Conservation (phyloP, 2,329 filamentous ascomycete species). For the Pseudogymnoascus destructans region DNA sequence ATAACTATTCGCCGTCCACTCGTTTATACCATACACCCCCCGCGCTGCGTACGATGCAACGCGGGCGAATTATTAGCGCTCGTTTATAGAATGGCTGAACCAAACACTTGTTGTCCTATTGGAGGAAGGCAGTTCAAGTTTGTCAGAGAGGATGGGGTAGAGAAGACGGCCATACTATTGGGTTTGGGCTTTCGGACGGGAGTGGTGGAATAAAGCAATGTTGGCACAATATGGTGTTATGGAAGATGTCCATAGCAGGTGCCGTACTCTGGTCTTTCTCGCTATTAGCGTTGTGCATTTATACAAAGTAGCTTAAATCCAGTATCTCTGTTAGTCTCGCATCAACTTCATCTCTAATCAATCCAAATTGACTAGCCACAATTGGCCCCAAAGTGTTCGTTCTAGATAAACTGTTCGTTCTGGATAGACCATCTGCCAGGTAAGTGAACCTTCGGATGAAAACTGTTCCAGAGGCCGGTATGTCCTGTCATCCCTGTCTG, state of each 20-base stretch:
- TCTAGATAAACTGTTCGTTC: not conserved
- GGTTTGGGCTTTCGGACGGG: not conserved
- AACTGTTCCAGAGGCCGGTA: not conserved
- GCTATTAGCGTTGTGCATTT: slow-evolving; percentile 6
- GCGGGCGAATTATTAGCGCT: slow-evolving; percentile 6
- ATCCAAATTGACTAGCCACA: not conserved
- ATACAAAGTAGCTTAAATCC: slow-evolving; percentile 7
- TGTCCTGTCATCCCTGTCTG: not conserved
- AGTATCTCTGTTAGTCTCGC: slow-evolving; percentile 7
- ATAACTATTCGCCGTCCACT: not conserved
- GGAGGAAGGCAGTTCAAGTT: not conserved
- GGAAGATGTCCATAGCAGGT: not conserved
- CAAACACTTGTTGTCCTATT: not conserved
- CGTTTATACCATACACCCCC: slow-evolving; percentile 4
- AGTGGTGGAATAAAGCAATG: slow-evolving; percentile 7
- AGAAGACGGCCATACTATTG: not conserved
- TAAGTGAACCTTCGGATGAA: not conserved
- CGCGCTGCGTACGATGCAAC: not conserved
- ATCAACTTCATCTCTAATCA: slow-evolving; percentile 4
- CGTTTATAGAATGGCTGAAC: slow-evolving; percentile 4
- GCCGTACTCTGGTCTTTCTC: slow-evolving; percentile 6
- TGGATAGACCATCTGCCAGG: not conserved
- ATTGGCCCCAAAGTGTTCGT: not conserved
- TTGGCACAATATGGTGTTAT: slow-evolving; percentile 4
- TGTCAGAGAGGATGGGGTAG: not conserved